These are phyloP conservation scores for Kodamaea arcana DNA, from an alignment of 1,139 yeast species.

Conservation along the genomic window DNA sequence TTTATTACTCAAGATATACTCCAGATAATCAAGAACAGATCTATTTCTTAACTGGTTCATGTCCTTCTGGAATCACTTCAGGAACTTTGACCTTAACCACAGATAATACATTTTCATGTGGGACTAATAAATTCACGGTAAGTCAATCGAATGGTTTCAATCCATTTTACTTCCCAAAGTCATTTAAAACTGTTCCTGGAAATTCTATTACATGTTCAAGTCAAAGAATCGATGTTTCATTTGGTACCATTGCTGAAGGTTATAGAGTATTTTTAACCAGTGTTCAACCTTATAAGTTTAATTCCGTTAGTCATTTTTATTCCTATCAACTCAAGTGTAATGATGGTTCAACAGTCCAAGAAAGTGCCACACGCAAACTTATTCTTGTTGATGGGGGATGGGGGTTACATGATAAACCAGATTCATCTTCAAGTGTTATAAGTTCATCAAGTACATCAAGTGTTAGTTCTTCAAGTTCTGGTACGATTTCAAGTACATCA, in stretches of 20 bases:
- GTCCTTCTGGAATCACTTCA: conserved; percentile 13
- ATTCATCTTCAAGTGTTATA: not conserved
- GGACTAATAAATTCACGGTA: conserved; percentile 8
- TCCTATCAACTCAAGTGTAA: conserved; percentile 12
- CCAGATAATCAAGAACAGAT: conserved; percentile 16
- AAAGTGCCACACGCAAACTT: conserved; percentile 8
- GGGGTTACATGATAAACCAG: conserved; percentile 2
- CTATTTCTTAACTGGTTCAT: conserved; percentile 13
- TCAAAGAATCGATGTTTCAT: conserved; percentile 7
- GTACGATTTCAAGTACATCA: not conserved
- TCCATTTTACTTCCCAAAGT: conserved; percentile 16
- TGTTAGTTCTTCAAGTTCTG: not conserved
- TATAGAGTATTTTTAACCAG: conserved; percentile 16
- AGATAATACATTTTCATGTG: conserved; percentile 13
- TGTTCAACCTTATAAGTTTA: conserved; percentile 11
- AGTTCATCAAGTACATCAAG: not conserved
- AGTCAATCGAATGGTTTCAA: conserved; percentile 13
- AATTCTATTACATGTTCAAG: conserved; percentile 8
- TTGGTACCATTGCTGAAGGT: conserved; percentile 9
- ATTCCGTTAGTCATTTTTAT: conserved; percentile 11
- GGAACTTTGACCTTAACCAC: conserved; percentile 14
- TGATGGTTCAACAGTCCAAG: conserved; percentile 10
- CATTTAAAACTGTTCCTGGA: conserved; percentile 4
- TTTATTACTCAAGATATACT: conserved; percentile 16
- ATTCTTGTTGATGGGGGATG: conserved; percentile 11